A percentile compares a stretch with the other conserved stretches of the same genome.
phyloP scores from a whole-genome alignment of 306 rosid genomes.

The Dalbergia cultrata region DNA sequence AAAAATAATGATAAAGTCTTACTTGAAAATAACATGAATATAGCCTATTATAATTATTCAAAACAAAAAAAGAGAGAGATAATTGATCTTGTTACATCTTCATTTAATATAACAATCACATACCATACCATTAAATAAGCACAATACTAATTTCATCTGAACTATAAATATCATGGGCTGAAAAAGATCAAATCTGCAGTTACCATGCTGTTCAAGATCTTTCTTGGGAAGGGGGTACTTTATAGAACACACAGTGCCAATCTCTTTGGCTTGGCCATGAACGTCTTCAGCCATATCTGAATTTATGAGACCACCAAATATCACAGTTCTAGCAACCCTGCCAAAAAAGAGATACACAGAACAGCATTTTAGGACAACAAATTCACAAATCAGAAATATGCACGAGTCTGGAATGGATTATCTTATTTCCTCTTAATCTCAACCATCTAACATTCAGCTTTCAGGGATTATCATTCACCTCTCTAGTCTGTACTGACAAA shows the following conservation, averaged over 20 bases:
- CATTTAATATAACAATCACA: slow-evolving; percentile 21
- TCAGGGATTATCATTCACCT: slow-evolving; percentile 23
- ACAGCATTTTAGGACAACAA: slow-evolving; percentile 27
- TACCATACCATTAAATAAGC: slow-evolving; percentile 26
- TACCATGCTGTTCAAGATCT: slow-evolving; percentile 82
- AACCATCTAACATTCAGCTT: slow-evolving; percentile 8
- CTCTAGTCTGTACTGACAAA: not conserved
- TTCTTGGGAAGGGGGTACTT: slow-evolving; percentile 82
- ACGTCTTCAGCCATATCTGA: slow-evolving; percentile 81
- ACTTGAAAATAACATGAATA: slow-evolving; percentile 27
- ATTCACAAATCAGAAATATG: slow-evolving; percentile 15
- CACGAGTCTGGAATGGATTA: slow-evolving; percentile 16
- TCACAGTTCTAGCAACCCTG: slow-evolving; percentile 95
- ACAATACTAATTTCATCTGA: slow-evolving; percentile 18
- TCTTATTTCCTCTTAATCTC: slow-evolving; percentile 35
- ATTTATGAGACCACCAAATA: slow-evolving; percentile 81
- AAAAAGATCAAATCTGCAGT: slow-evolving; percentile 44
- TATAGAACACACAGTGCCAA: slow-evolving; percentile 75
- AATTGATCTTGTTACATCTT: not conserved
- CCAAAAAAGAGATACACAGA: slow-evolving; percentile 44
- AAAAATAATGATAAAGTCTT: slow-evolving; percentile 5
- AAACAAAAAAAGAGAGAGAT: not conserved
- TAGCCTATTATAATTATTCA: not conserved
- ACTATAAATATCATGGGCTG: not conserved
- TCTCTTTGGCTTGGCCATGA: slow-evolving; percentile 71